Conservation (phyloP, 306 rosid species). For the Medicago ruthenica region DNA sequence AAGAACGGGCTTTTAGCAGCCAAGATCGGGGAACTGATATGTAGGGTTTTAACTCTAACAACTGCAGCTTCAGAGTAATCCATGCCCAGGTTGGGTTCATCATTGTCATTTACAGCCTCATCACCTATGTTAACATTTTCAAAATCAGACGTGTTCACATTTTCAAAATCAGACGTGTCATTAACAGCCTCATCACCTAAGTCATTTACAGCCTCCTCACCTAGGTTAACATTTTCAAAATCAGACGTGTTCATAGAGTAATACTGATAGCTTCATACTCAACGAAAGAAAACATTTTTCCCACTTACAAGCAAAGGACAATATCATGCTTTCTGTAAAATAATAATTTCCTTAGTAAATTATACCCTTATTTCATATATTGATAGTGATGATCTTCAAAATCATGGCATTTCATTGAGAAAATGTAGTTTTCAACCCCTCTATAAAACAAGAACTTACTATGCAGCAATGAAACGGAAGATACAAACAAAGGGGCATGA, state of each 20-base stretch:
- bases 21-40: slow-evolving; percentile 96
- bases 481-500: background rate
- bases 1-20: slow-evolving; percentile 99
- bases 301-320: slow-evolving; percentile 12
- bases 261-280: slow-evolving; percentile 26
- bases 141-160: slow-evolving; percentile 10
- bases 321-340: slow-evolving; percentile 4
- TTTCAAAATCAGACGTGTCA: too few species aligned
- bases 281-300: background rate
- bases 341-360: background rate
- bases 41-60: slow-evolving; percentile 79
- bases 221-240: slow-evolving; percentile 49
- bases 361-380: background rate
- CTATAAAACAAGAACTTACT: background rate
- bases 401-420: slow-evolving; percentile 12
- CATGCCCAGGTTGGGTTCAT: slow-evolving; percentile 86
- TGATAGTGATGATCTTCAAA: background rate
- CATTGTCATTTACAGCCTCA: slow-evolving; percentile 79
- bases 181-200: slow-evolving; percentile 49
- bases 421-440: slow-evolving; percentile 2
- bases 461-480: background rate
- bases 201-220: slow-evolving; percentile 83
- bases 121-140: slow-evolving; percentile 63
- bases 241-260: slow-evolving; percentile 23
- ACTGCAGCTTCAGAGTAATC: slow-evolving; percentile 70